Evolutionary conservation across 108 stramenopile genomes (phyloP).

Genomic region (Fistulifera pelliculosa): DNA sequence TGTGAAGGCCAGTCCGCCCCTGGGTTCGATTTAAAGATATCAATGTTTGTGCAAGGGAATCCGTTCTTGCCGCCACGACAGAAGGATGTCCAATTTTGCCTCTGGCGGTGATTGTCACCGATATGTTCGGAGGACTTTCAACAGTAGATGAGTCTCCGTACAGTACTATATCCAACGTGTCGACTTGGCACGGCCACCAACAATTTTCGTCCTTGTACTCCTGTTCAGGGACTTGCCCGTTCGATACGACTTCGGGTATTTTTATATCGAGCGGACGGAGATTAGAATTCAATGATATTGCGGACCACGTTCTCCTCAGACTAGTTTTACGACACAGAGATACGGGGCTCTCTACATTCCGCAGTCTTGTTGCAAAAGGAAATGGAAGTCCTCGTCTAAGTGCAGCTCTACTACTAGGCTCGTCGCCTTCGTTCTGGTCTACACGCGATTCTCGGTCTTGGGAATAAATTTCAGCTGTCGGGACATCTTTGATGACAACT

Average conservation of each 20-base stretch:
- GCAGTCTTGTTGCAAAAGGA: constrained; percentile 6
- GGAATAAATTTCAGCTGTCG: constrained; percentile 6
- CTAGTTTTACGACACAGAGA: constrained; percentile 6
- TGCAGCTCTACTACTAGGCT: neutral
- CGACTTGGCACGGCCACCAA: neutral
- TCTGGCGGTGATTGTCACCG: neutral
- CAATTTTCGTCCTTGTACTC: too few relatives aligned
- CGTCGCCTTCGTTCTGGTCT: constrained; percentile 2
- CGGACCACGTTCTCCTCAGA: constrained; percentile 35
- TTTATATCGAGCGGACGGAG: constrained; percentile 24
- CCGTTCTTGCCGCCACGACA: neutral
- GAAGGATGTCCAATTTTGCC: neutral
- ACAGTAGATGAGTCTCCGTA: neutral
- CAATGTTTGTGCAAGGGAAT: constrained; percentile 7
- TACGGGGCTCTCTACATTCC: constrained; percentile 2
- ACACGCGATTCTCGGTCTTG: neutral
- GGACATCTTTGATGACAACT: constrained; percentile 12
- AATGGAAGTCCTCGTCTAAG: constrained; percentile 11
- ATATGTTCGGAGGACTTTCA: neutral
- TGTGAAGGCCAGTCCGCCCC: too few relatives aligned
- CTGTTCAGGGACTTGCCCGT: too few relatives aligned
- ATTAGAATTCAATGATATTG: constrained; percentile 24
- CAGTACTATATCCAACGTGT: too few relatives aligned
- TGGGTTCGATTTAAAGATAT: neutral
- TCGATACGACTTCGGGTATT: neutral